Evolutionary conservation across 192 early-diverging fungal species (phyloP).

Genomic region (Chytriomyces hyalinus): DNA sequence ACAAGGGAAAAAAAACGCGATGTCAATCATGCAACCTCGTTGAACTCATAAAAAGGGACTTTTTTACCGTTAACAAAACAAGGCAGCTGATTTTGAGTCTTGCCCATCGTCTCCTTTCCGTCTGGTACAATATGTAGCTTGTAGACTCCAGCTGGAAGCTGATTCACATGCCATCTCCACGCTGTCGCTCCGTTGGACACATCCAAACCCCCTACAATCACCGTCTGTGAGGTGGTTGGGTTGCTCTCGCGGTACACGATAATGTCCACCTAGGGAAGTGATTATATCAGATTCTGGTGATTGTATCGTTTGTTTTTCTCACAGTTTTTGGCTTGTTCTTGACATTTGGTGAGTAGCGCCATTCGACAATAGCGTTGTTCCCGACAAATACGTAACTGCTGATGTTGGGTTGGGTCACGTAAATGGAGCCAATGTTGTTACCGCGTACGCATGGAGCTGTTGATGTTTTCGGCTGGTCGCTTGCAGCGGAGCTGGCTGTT

Average conservation of each 20-base stretch:
- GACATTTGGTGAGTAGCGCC: conserved; percentile 16
- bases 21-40: no score
- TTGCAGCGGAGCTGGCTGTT: no score
- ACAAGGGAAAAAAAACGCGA: not conserved
- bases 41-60: not conserved
- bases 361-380: not conserved
- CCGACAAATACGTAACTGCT: conserved; percentile 8
- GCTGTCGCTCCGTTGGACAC: conserved; percentile 23
- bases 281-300: not conserved
- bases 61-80: conserved; percentile 19
- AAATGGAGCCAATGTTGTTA: conserved; percentile 1
- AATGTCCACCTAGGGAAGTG: conserved; percentile 18
- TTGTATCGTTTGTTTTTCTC: not conserved
- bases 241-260: not conserved
- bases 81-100: conserved; percentile 13
- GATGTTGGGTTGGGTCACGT: conserved; percentile 21
- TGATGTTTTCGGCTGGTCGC: no score
- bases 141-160: conserved; percentile 7
- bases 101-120: conserved; percentile 23
- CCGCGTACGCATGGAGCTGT: conserved; percentile 15
- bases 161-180: conserved; percentile 22
- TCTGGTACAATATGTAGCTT: conserved; percentile 20
- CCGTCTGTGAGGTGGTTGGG: not conserved
- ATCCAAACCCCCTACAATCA: conserved; percentile 14
- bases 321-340: conserved; percentile 5